phyloP scores from a whole-genome alignment of 345 rosid species.

The Isatis tinctoria region DNA sequence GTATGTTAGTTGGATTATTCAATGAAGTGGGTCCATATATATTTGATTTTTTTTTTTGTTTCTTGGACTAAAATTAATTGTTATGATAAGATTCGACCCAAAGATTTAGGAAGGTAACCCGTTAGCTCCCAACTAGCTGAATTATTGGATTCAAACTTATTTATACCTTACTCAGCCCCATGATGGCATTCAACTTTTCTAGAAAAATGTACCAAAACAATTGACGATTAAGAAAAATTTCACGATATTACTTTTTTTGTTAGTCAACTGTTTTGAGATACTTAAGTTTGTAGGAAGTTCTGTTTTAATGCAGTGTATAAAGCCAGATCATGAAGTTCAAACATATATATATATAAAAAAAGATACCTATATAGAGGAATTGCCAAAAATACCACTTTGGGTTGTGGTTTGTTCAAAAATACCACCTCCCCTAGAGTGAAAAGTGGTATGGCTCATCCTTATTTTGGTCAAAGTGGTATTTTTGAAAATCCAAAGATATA shows the following conservation, averaged over 20 bases:
- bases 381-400: too few relatives aligned
- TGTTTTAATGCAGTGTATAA: too few relatives aligned
- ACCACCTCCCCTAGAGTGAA: too few relatives aligned
- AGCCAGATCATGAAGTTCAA: too few relatives aligned
- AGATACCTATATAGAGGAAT: too few relatives aligned
- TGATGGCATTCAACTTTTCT: not conserved
- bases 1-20: conserved; percentile 16
- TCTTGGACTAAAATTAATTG: not conserved
- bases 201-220: not conserved
- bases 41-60: not conserved
- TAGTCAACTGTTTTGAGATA: not conserved
- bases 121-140: not conserved
- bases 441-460: too few relatives aligned
- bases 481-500: too few relatives aligned
- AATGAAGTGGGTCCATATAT: conserved; percentile 14
- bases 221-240: not conserved
- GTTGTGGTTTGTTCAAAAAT: too few relatives aligned
- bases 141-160: not conserved
- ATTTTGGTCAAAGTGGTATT: too few relatives aligned
- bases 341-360: too few relatives aligned
- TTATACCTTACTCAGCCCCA: not conserved
- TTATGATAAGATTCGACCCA: not conserved
- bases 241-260: not conserved
- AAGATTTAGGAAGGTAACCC: not conserved
- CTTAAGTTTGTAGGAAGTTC: not conserved